These are phyloP conservation scores for Rhizopogon sp. DNA, from an alignment of 768 basidiomycete genomes.

Conservation along the genomic window DNA sequence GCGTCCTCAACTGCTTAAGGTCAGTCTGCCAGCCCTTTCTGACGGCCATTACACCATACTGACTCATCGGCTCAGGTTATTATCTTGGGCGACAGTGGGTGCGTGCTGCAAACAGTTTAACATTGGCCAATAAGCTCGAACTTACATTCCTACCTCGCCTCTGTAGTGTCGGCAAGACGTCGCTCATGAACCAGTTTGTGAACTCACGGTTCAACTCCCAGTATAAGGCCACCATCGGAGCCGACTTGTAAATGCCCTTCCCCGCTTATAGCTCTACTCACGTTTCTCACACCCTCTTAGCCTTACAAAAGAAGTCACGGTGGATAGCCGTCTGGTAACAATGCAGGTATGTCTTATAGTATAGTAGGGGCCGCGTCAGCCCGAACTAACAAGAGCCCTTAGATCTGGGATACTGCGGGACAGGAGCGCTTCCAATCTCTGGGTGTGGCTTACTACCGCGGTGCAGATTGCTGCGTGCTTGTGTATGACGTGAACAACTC, in stretches of 20 bases:
- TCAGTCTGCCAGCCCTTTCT: slow-evolving; percentile 18
- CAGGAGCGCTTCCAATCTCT: slow-evolving; percentile 99
- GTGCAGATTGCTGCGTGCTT: slow-evolving; percentile 97
- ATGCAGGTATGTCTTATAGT: slow-evolving; percentile 73
- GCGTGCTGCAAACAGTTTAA: slow-evolving; percentile 27
- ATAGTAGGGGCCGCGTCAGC: neutral
- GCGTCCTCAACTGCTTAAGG: slow-evolving; percentile 88
- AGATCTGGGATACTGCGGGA: slow-evolving; percentile 99
- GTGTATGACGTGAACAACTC: slow-evolving; percentile 99
- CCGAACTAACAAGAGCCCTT: neutral
- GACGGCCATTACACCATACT: neutral
- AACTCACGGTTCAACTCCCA: slow-evolving; percentile 99
- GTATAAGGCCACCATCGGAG: slow-evolving; percentile 99
- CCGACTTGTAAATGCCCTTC: slow-evolving; percentile 74
- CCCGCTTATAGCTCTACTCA: slow-evolving; percentile 9
- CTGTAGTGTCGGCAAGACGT: slow-evolving; percentile 93
- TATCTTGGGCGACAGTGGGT: slow-evolving; percentile 98
- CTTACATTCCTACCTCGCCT: slow-evolving; percentile 2
- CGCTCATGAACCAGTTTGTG: slow-evolving; percentile 99
- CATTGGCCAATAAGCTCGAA: slow-evolving; percentile 1
- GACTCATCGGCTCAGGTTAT: slow-evolving; percentile 64
- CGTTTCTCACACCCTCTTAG: slow-evolving; percentile 35
- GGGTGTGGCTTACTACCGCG: slow-evolving; percentile 98
- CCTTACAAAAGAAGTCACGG: slow-evolving; percentile 97
- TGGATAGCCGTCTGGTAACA: slow-evolving; percentile 95